Percentiles rank a stretch among this genome's conserved stretches.
These are phyloP conservation scores for Acanthamoeba healyi DNA, from an alignment of 208 protist genomes.

Conservation along the genomic window DNA sequence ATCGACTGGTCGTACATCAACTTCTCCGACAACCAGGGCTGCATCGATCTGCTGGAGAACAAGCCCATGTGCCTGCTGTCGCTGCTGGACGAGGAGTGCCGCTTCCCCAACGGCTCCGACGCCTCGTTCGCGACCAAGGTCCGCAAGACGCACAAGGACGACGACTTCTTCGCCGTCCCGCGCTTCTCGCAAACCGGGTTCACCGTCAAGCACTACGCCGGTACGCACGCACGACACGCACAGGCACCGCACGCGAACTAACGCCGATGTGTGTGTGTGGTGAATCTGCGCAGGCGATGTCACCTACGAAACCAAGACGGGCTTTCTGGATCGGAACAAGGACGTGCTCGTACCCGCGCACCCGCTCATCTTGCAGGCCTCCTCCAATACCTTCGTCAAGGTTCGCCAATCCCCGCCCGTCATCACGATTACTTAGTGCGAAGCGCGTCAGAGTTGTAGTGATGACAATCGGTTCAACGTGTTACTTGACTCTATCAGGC, in stretches of 20 bases:
- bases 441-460: too few species aligned
- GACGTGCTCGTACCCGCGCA: conserved; percentile 79
- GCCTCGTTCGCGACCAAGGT: background rate
- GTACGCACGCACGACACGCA: conserved; percentile 87
- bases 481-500: background rate
- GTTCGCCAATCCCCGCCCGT: too few species aligned
- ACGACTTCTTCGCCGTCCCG: conserved; percentile 56
- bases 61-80: conserved; percentile 91
- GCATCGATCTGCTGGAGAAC: conserved; percentile 72
- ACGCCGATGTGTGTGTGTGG: too few species aligned
- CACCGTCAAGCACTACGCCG: conserved; percentile 96
- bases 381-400: conserved; percentile 54
- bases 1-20: conserved; percentile 87
- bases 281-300: conserved; percentile 21
- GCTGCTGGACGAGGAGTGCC: conserved; percentile 92
- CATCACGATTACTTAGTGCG: too few species aligned
- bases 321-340: conserved; percentile 91
- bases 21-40: conserved; percentile 90
- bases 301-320: conserved; percentile 64
- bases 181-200: conserved; percentile 87
- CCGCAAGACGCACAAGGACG: conserved; percentile 72
- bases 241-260: too few species aligned
- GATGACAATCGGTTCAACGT: too few species aligned
- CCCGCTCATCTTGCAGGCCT: conserved; percentile 35
- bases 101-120: conserved; percentile 85